Evolutionary conservation across 305 asterid genomes (phyloP).

Genomic region (Fraxinus sp.): DNA sequence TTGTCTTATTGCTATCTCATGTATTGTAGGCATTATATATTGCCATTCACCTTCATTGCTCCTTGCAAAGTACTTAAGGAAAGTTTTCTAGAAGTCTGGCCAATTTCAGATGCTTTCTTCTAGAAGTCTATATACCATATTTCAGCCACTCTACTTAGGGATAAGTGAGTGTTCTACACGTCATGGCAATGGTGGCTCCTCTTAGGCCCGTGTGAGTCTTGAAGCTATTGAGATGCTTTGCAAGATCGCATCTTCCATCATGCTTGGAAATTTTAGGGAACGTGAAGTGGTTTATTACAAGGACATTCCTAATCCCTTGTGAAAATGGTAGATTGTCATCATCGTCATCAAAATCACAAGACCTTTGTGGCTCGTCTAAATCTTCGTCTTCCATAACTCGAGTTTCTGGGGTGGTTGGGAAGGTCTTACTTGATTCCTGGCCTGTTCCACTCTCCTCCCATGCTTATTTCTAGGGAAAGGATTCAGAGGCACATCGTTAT

Average conservation of each 20-base stretch:
- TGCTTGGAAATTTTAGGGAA: neutral
- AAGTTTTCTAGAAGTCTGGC: neutral
- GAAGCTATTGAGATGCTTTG: neutral
- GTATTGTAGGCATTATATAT: neutral
- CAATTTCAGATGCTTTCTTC: neutral
- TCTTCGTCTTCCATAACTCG: neutral
- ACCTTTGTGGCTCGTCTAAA: neutral
- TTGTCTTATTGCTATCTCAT: neutral
- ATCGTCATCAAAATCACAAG: neutral
- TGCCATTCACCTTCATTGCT: neutral
- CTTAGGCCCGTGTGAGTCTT: neutral
- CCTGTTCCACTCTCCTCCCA: neutral
- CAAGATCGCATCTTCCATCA: neutral
- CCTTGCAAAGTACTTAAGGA: neutral
- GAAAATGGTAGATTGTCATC: neutral
- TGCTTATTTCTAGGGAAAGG: neutral
- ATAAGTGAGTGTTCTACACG: neutral
- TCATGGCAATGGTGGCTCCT: neutral
- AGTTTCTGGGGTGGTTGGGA: neutral
- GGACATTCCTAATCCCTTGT: neutral
- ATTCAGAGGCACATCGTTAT: neutral
- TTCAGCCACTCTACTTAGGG: neutral
- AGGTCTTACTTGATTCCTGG: neutral
- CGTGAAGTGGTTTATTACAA: neutral
- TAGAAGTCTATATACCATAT: neutral